These are phyloP conservation scores for Fusarium cicatricum DNA, from an alignment of 2,329 filamentous ascomycete species.

Conservation along the genomic window DNA sequence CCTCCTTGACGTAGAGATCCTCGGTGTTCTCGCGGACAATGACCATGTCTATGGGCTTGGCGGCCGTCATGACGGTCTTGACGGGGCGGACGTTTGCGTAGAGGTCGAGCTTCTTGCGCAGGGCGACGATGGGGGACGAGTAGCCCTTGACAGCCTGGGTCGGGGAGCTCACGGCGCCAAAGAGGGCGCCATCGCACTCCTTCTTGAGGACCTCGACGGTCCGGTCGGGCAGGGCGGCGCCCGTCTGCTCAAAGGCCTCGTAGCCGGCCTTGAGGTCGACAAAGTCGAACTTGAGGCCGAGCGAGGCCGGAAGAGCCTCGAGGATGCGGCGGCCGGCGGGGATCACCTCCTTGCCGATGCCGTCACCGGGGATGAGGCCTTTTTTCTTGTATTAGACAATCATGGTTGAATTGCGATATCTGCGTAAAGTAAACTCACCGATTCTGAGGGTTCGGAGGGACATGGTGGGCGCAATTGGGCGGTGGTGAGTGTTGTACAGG, in stretches of 20 bases:
- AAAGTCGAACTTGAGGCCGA: slow-evolving; percentile 93
- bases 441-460: slow-evolving; percentile 54
- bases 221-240: slow-evolving; percentile 85
- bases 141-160: slow-evolving; percentile 92
- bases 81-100: slow-evolving; percentile 98
- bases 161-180: slow-evolving; percentile 94
- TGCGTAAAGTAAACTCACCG: slow-evolving; percentile 40
- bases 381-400: background rate
- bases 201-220: slow-evolving; percentile 89
- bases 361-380: slow-evolving; percentile 98
- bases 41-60: slow-evolving; percentile 87
- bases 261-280: slow-evolving; percentile 92
- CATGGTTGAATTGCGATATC: background rate
- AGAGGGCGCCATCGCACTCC: slow-evolving; percentile 95
- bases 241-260: slow-evolving; percentile 90
- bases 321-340: slow-evolving; percentile 90
- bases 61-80: slow-evolving; percentile 76
- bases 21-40: slow-evolving; percentile 99
- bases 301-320: slow-evolving; percentile 89
- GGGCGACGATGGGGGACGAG: slow-evolving; percentile 93
- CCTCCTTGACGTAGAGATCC: slow-evolving; percentile 97
- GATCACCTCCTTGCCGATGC: slow-evolving; percentile 98
- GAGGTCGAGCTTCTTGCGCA: slow-evolving; percentile 92
- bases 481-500: slow-evolving; percentile 31
- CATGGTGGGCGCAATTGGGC: slow-evolving; percentile 46